Evolutionary conservation across 2,329 filamentous ascomycete species (phyloP).

Genomic region (Fusarium mangiferae): DNA sequence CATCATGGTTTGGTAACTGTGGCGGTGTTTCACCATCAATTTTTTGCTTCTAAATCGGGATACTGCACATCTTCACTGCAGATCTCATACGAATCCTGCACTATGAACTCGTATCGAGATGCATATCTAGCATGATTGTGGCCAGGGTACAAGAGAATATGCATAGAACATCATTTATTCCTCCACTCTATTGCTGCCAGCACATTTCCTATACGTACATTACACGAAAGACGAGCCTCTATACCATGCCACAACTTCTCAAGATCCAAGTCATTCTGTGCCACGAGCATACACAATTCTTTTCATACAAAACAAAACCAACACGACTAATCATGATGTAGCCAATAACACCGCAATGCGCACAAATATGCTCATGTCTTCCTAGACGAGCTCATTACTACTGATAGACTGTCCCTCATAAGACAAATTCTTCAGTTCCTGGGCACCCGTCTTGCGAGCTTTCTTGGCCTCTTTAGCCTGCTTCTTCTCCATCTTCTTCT

Average conservation of each 20-base stretch:
- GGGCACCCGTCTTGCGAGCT: constrained; percentile 25
- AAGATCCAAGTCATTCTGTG: background rate
- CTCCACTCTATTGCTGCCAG: constrained; percentile 8
- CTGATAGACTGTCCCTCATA: constrained; percentile 14
- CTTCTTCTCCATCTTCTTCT: constrained; percentile 48
- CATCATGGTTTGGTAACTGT: constrained; percentile 15
- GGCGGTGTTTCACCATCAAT: constrained; percentile 33
- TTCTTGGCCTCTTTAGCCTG: constrained; percentile 40
- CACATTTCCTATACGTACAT: background rate
- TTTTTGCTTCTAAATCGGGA: constrained; percentile 39
- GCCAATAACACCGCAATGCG: background rate
- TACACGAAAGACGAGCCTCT: background rate
- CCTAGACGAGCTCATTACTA: constrained; percentile 6
- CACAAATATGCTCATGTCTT: background rate
- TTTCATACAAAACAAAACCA: background rate
- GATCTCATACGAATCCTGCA: constrained; percentile 15
- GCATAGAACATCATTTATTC: constrained; percentile 1
- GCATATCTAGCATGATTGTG: background rate
- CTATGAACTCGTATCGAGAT: constrained; percentile 1
- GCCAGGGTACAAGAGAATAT: background rate
- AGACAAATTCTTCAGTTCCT: constrained; percentile 28
- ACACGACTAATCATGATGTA: background rate
- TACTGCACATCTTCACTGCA: constrained; percentile 9
- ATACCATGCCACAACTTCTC: background rate
- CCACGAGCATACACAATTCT: background rate